Evolutionary conservation across 2,329 filamentous ascomycete genomes (phyloP), one percentile per base, ranked within the genome.

Genomic region (Fusarium luffae): DNA sequence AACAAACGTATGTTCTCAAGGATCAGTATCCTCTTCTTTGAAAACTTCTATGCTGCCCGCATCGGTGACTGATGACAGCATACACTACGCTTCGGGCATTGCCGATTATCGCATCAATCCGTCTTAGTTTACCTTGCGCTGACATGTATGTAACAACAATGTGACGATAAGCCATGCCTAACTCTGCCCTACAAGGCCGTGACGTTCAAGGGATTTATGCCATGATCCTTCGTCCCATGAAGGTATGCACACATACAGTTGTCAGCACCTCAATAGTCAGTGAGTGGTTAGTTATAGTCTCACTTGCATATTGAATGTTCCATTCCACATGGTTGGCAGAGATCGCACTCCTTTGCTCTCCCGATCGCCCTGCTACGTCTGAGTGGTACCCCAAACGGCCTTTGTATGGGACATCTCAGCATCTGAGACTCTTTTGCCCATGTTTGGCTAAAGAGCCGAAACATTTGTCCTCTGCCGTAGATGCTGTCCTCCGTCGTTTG

Each of bases 371-470:
- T 27, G 54, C 41, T 43, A 14, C 42, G 25, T 58, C 28, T 51
- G 50, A 25, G 65, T 69, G 41, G 30, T 34, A 66, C 51, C 44
- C 18, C 49, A 58, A 49, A 66, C 54, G 47, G 56, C 47, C 30
- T 59, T 48, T 65, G 49, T 57, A 43, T 50, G 27, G 49, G 27
- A 69, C 48, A 43, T 50, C 54, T 49, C 55, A 50, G 32, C 42
- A 50, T 30, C 56, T 70, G 54, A 66, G 59, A 59, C 54, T 56
- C 41, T 28, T 62, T 59, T 65, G 47, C 47, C 70, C 70, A 50
- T 57, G 67, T 70, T 55, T 50, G 68, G 72, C 44, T 63, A 70
- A 68, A 68, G 59, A 64, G 65, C 72, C 72, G 72, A 74, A 59
- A 61, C 60, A 63, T 71, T 66, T 48, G 66, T 63, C 41, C 59